These are phyloP conservation scores for Phaseolus coccineus DNA, from an alignment of 331 rosid species.

Conservation along the genomic window DNA sequence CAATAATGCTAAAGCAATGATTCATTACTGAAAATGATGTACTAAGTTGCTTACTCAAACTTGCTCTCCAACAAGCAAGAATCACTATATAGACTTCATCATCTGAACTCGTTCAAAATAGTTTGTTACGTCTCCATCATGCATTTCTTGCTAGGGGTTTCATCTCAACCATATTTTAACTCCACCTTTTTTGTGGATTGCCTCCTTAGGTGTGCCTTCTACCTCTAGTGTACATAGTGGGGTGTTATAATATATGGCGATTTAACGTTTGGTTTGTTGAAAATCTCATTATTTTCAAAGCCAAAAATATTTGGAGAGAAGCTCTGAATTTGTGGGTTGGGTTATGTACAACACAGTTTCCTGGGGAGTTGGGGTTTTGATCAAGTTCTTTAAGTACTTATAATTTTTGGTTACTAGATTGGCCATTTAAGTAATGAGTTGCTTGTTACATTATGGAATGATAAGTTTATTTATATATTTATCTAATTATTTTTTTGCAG, in stretches of 20 bases:
- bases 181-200: background rate
- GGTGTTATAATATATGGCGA: background rate
- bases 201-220: background rate
- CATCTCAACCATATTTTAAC: background rate
- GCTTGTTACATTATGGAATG: background rate
- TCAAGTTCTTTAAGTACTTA: background rate
- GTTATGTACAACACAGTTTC: background rate
- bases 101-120: no score
- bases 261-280: slow-evolving; percentile 1
- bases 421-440: background rate
- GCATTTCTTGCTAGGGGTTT: background rate
- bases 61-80: background rate
- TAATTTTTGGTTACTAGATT: background rate
- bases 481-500: slow-evolving; percentile 52
- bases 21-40: no score
- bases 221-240: background rate
- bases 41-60: background rate
- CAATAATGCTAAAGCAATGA: no score
- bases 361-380: background rate
- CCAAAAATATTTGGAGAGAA: no score
- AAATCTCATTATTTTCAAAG: background rate
- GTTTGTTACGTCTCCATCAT: no score
- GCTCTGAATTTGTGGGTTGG: no score
- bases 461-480: background rate
- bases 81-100: background rate